Evolutionary conservation across 2,329 filamentous ascomycete genomes (phyloP).

Genomic region (Leptosphaerulina australis): DNA sequence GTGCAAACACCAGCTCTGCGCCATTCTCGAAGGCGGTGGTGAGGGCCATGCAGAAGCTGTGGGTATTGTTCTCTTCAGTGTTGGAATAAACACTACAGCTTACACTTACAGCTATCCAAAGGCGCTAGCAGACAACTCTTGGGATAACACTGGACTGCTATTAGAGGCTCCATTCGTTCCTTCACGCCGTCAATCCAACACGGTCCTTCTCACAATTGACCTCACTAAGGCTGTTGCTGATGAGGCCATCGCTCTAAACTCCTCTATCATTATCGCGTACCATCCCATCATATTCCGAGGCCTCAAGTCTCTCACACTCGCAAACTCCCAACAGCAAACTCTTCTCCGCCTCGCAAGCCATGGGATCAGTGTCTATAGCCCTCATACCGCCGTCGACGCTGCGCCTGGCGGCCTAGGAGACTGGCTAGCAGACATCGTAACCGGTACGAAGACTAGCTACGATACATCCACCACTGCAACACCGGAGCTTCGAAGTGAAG

Average conservation of each 20-base stretch:
- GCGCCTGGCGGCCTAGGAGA: conserved; percentile 85
- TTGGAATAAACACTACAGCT: not conserved
- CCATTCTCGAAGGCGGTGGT: conserved; percentile 74
- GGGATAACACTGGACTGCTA: conserved; percentile 92
- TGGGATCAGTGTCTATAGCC: conserved; percentile 93
- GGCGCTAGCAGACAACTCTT: conserved; percentile 83
- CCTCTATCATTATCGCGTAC: conserved; percentile 85
- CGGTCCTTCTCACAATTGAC: conserved; percentile 84
- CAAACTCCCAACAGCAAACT: conserved; percentile 84
- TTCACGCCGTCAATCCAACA: conserved; percentile 64
- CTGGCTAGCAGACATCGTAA: conserved; percentile 89
- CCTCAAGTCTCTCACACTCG: conserved; percentile 84
- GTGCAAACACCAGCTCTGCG: conserved; percentile 52
- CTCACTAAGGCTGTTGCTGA: conserved; percentile 86
- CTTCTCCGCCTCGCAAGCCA: conserved; percentile 81
- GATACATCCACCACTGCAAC: conserved; percentile 71
- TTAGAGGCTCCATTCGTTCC: conserved; percentile 70
- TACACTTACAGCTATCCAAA: conserved; percentile 75
- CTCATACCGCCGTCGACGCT: conserved; percentile 93
- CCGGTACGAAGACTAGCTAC: conserved; percentile 55
- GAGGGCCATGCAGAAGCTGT: conserved; percentile 79
- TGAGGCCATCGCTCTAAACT: conserved; percentile 79
- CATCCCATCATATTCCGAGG: conserved; percentile 97
- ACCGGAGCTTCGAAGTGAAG: conserved; percentile 28
- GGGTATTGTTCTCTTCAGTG: conserved; percentile 44